These are phyloP conservation scores for Stachybotrys chartarum DNA, from an alignment of 2,329 filamentous ascomycete species.

Conservation along the genomic window DNA sequence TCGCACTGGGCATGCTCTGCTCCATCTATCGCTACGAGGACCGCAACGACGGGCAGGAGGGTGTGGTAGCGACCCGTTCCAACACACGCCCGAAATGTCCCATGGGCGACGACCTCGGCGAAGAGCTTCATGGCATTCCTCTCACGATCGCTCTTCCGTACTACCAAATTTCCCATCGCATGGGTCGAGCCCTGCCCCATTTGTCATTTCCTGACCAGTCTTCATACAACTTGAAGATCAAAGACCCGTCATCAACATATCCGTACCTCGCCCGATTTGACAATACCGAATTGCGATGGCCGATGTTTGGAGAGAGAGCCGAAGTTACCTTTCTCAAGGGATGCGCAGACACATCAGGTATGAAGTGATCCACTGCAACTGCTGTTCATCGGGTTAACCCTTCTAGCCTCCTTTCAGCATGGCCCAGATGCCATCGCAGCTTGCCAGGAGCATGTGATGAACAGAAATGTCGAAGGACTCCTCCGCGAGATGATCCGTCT, in stretches of 20 bases:
- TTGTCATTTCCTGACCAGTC: slow-evolving; percentile 46
- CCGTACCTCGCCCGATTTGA: slow-evolving; percentile 45
- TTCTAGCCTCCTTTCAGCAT: slow-evolving; percentile 38
- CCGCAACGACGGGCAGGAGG: slow-evolving; percentile 43
- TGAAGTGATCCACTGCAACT: background rate
- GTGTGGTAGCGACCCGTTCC: slow-evolving; percentile 27
- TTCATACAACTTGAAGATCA: slow-evolving; percentile 44
- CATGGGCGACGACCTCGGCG: slow-evolving; percentile 43
- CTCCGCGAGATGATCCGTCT: slow-evolving; percentile 42
- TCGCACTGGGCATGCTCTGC: slow-evolving; percentile 44
- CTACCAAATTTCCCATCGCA: slow-evolving; percentile 40
- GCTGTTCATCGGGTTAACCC: background rate
- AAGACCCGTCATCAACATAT: slow-evolving; percentile 37
- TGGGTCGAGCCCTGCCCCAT: slow-evolving; percentile 45
- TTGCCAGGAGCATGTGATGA: slow-evolving; percentile 49
- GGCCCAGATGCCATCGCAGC: slow-evolving; percentile 43
- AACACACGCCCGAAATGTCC: slow-evolving; percentile 28
- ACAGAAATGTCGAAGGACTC: slow-evolving; percentile 40
- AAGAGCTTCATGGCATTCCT: slow-evolving; percentile 42
- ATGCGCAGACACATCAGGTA: slow-evolving; percentile 32
- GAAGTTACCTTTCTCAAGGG: slow-evolving; percentile 46
- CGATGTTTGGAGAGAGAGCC: slow-evolving; percentile 43
- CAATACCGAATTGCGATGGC: slow-evolving; percentile 47
- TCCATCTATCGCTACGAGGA: slow-evolving; percentile 47
- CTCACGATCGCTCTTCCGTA: slow-evolving; percentile 41